Evolutionary conservation across 148 eudicot genomes (phyloP), one percentile per base, ranked within the genome.

Genomic region (Cornus controversa): DNA sequence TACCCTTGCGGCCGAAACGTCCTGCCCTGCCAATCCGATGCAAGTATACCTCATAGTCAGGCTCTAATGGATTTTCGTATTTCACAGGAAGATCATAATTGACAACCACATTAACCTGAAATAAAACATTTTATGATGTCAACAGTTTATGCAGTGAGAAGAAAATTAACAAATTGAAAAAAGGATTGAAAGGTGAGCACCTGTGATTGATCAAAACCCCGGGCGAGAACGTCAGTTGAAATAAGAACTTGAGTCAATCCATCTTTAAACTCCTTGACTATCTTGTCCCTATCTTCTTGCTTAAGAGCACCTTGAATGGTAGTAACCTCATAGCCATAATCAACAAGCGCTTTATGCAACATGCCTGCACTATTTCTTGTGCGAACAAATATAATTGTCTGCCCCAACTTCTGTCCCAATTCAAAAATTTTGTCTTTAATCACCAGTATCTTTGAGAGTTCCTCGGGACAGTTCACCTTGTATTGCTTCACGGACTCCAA

Each of bases 21-120:
- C 96, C 99, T 16, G 99, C 97, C 84, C 97, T 87, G 60, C 99
- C 99, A 75, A 95, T 92, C 78, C 99, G 90, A 79, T 95, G 99
- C 85, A 95, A 76, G 86, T 95, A 95, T 24, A 91, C 96, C 83
- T 95, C 97, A 81, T 84, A 91, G 69, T 95, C 94, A 76, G 97
- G 97, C 79, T 95, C 96, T 8, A 80, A 65, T 57, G 80, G 75
- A 25, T 20, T 47, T 28, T 78, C 83, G 81, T 85, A 70, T 75
- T 79, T 82, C 79, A 87, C 84, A 9, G 97, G 97, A 72, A 95
- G 97, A 83, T 93, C 96, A 87, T 81, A 95, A 71, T 95, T 95
- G 45, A 95, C 92, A 6, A 95, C 97, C 92, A 95, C 80, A 79
- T 95, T 93, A 71, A 95, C 94, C 98, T 95, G 5, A 67, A 86